A percentile compares a stretch with the other conserved stretches of the same genome.
Evolutionary conservation across 805 yeast species (phyloP).

Genomic region (Metschnikowia reukaufii): DNA sequence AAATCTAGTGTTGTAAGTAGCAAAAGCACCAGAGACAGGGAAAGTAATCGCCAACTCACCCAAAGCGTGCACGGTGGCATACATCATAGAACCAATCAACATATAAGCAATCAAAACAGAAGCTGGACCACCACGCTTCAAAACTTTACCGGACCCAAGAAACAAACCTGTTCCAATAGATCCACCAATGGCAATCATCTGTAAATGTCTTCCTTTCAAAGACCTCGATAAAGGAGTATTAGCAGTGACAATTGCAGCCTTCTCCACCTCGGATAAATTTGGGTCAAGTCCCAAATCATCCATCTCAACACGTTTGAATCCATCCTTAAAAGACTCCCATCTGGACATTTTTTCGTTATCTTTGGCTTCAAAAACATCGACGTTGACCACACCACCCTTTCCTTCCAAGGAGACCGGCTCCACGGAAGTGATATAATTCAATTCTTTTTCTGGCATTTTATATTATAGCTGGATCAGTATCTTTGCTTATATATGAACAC

Average conservation of each 20-base stretch:
- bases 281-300: conserved; percentile 45
- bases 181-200: conserved; percentile 77
- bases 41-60: conserved; percentile 52
- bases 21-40: conserved; percentile 49
- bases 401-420: conserved; percentile 37
- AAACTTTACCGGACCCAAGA: conserved; percentile 66
- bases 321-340: conserved; percentile 28
- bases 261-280: conserved; percentile 39
- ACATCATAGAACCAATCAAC: conserved; percentile 35
- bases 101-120: conserved; percentile 41
- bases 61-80: conserved; percentile 42
- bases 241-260: conserved; percentile 50
- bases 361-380: conserved; percentile 28
- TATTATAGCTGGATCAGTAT: background rate
- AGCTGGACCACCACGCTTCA: conserved; percentile 73
- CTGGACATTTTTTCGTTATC: conserved; percentile 16
- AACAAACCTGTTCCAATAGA: conserved; percentile 82
- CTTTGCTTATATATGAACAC: background rate
- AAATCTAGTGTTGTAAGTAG: conserved; percentile 62
- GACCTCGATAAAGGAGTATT: conserved; percentile 56
- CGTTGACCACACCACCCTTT: conserved; percentile 35
- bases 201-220: conserved; percentile 57
- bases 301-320: conserved; percentile 33
- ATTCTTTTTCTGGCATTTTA: conserved; percentile 41
- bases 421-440: conserved; percentile 38